Conservation (phyloP, 164 flowering plant genomes). For the grape (Vitis vinifera) region DNA sequence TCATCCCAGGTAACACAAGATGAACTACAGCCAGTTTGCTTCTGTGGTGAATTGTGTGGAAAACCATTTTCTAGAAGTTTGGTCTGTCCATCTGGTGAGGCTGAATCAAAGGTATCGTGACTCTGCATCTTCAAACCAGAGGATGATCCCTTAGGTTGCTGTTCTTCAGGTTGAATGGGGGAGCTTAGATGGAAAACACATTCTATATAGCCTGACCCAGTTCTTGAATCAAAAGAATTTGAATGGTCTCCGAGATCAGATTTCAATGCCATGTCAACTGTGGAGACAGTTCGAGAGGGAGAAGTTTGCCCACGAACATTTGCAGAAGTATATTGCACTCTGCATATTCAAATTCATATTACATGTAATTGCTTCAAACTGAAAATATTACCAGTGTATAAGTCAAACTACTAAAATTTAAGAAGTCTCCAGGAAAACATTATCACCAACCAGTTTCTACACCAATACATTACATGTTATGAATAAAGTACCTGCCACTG, state of each 20-base stretch:
- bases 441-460: neutral
- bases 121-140: constrained; percentile 28
- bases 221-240: constrained; percentile 46
- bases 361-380: constrained; percentile 2
- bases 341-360: constrained; percentile 31
- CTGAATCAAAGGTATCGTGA: constrained; percentile 27
- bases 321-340: constrained; percentile 43
- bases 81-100: constrained; percentile 25
- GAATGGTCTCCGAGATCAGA: constrained; percentile 43
- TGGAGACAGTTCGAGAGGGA: constrained; percentile 45
- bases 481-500: constrained; percentile 52
- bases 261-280: constrained; percentile 35
- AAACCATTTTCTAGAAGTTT: constrained; percentile 23
- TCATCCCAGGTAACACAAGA: constrained; percentile 78
- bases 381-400: neutral
- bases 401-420: neutral
- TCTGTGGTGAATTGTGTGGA: constrained; percentile 25
- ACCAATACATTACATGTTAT: neutral
- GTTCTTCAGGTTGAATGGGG: constrained; percentile 34
- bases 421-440: neutral
- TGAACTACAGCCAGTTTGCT: constrained; percentile 29
- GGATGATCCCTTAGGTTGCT: constrained; percentile 26
- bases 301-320: constrained; percentile 36
- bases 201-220: constrained; percentile 41
- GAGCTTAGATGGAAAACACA: constrained; percentile 41